Evolutionary conservation across 78 protist genomes (phyloP), one percentile per base, ranked within the genome.

Genomic region (Guillardia theta): DNA sequence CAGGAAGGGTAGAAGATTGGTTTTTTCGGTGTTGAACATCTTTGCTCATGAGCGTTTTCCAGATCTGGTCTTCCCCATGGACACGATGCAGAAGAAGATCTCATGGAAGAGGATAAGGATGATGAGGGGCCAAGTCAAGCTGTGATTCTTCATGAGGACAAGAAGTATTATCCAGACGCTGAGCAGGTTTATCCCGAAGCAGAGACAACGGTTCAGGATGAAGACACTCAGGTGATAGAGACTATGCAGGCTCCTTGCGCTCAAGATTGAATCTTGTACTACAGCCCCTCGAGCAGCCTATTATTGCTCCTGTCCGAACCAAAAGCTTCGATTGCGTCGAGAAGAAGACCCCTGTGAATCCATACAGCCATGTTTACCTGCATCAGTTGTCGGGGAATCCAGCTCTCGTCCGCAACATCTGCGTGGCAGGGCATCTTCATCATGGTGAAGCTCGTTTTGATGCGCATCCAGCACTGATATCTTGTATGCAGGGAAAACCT

Each of bases 151-250:
- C 99, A 98, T 39, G 99, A 99, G 93, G 99, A 99, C 96, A 99
- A 99, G 93, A 88, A 98, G 88, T 98, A 99, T 92, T 99, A 97
- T 80, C 99, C 99, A 22, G 90, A 94, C 22, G 99, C 99, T 30
- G 21, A 48, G 10, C 99, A 98, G 62, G 93, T 93, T 4, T 94
- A 92, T 33, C 78, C 64, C 36, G 99, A 95, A 18, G 99, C 95
- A 27, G 99, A 99, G 93, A 95, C 97, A 30, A 70, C 98, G 70
- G 99, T 99, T 6, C 98, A 98, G 90, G 99, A 98, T 27, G 99
- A 99, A 95, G 99, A 99, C 95, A 96, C 99, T 18, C n/a, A n/a
- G n/a, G n/a, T n/a, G n/a, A n/a, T n/a, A n/a, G n/a, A n/a, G n/a
- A n/a, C n/a, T n/a, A n/a, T n/a, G n/a, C n/a, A n/a, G n/a, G n/a